Percentiles rank a stretch among this genome's conserved stretches.
Conservation (phyloP, 1,284 basidiomycete genomes). For the Serendipita sp. region DNA sequence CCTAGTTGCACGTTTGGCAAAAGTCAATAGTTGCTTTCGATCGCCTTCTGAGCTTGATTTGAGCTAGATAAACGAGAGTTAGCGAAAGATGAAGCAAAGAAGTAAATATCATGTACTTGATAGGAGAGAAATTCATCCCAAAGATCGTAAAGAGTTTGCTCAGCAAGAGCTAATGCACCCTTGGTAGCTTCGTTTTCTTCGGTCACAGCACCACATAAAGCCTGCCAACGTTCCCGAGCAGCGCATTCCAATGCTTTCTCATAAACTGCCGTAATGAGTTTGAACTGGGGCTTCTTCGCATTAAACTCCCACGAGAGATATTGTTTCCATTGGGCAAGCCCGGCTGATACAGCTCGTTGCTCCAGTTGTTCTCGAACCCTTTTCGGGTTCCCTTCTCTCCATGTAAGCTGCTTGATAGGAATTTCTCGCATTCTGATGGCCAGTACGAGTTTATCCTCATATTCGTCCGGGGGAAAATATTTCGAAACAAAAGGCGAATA, state of each 20-base stretch:
- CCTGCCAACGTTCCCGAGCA: slow-evolving; percentile 21
- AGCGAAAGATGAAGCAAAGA: slow-evolving; percentile 2
- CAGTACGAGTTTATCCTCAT: slow-evolving; percentile 59
- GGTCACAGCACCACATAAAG: neutral
- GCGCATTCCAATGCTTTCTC: slow-evolving; percentile 68
- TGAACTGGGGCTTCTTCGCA: slow-evolving; percentile 47
- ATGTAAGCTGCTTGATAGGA: slow-evolving; percentile 33
- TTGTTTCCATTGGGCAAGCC: neutral
- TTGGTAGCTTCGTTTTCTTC: slow-evolving; percentile 30
- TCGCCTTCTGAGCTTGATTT: slow-evolving; percentile 30
- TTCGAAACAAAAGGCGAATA: slow-evolving; percentile 81
- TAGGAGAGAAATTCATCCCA: slow-evolving; percentile 53
- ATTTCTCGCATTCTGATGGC: slow-evolving; percentile 56
- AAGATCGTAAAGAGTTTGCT: slow-evolving; percentile 43
- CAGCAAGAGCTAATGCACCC: slow-evolving; percentile 34
- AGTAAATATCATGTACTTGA: slow-evolving; percentile 26
- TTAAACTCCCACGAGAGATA: slow-evolving; percentile 16
- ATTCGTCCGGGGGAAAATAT: slow-evolving; percentile 55
- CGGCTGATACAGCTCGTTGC: neutral
- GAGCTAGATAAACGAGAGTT: slow-evolving; percentile 26
- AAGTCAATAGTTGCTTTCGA: slow-evolving; percentile 28
- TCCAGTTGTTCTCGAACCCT: slow-evolving; percentile 39
- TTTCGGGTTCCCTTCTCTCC: slow-evolving; percentile 52
- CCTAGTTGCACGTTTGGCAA: slow-evolving; percentile 35
- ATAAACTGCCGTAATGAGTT: slow-evolving; percentile 47